These are phyloP conservation scores for Ustilago crameri DNA, from an alignment of 1,284 basidiomycete species.

Conservation along the genomic window DNA sequence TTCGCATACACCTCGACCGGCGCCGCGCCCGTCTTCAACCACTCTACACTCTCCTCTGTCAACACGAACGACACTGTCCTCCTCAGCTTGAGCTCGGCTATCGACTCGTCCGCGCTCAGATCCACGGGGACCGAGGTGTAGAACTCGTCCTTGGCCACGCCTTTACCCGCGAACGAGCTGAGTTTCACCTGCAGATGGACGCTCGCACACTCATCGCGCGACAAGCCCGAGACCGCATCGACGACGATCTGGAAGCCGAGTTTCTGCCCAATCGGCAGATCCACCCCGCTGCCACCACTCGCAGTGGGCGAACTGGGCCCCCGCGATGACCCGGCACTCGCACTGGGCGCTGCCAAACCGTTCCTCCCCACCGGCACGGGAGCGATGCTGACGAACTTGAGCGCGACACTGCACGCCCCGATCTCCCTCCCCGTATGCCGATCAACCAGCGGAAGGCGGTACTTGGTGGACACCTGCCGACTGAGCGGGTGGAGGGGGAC, in stretches of 20 bases:
- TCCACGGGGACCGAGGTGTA: constrained; percentile 57
- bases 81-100: constrained; percentile 45
- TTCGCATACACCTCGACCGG: constrained; percentile 58
- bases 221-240: constrained; percentile 51
- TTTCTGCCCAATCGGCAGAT: constrained; percentile 53
- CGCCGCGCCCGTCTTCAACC: constrained; percentile 38
- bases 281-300: constrained; percentile 8
- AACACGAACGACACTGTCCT: constrained; percentile 58
- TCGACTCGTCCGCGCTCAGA: constrained; percentile 27
- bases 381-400: constrained; percentile 60
- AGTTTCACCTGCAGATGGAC: constrained; percentile 59
- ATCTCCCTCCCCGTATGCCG: constrained; percentile 42
- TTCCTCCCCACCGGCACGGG: constrained; percentile 15
- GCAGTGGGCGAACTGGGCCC: constrained; percentile 34
- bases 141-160: constrained; percentile 47
- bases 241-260: constrained; percentile 57
- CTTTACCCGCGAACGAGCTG: constrained; percentile 53
- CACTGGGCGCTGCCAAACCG: constrained; percentile 25
- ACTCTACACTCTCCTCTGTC: constrained; percentile 42
- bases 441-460: constrained; percentile 47
- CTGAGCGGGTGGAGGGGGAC: constrained; percentile 84
- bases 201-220: constrained; percentile 36
- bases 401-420: constrained; percentile 46
- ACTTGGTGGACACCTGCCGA: constrained; percentile 71
- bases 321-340: constrained; percentile 13